Base-by-base conservation (phyloP, 495 filamentous ascomycete species). In the Aspergillus mulundensis region DNA sequence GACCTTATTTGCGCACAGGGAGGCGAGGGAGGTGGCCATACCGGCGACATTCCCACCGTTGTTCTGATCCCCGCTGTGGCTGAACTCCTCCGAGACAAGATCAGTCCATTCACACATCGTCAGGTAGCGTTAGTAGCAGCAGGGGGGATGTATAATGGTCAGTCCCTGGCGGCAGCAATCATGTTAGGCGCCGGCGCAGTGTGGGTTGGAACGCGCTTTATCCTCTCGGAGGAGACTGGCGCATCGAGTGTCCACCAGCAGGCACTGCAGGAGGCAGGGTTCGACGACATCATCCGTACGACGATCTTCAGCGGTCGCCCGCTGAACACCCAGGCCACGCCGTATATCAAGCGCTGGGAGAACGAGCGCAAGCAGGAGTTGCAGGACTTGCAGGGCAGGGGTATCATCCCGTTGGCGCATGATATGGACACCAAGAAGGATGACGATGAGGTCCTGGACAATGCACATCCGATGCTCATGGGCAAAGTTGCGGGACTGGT, bases 271-370 rank as follows among this genome's bases (percentile, higher is more conserved):
- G 97, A 92, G 32, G 81, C 92, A 58, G 84, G 88, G 53, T 96
- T 91, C 71, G 89, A 96, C 74, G 93, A 97, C 70, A 97, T 91
- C 61, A 79, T 97, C 63, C 88, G 90, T 55, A 98, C 94, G 18
- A 89, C 96, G 62, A 98, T 98, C 74, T 97, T 97, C 82, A 97
- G 93, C 56, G 91, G 94, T 45, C 89, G 94, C 41, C 94, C 94
- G 36, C 80, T 98, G 55, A 87, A 94, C 59, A 92, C 97, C 54
- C 86, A 91, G 59, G 91, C 83, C 62, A 97, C 97, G 76, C 61
- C 84, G 10, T 98, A 97, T 72, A 96, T 98, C 66, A 54, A 82
- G 66, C 89, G 95, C 77, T 98, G 94, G 94, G 93, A 98, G 78
- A 85, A 87, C 66, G 90, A 96, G 77, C 86, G 94, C 60, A 71